A percentile compares a stretch with the other conserved stretches of the same genome.
These are phyloP conservation scores for Fusarium solani-melongenae DNA, from an alignment of 2,329 filamentous ascomycete species.

Conservation along the genomic window DNA sequence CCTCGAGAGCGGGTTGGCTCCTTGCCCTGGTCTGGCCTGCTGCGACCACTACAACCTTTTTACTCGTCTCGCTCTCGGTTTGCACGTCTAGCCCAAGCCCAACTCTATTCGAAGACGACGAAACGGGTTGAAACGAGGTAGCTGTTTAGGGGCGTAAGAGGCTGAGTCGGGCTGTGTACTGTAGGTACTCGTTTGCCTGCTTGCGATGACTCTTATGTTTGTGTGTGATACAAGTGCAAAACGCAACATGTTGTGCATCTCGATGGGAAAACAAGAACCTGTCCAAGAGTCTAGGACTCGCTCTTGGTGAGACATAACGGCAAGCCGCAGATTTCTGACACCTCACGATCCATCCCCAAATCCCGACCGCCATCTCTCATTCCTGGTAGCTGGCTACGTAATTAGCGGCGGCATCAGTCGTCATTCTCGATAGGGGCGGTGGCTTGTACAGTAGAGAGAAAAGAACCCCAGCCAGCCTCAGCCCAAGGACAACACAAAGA, in stretches of 20 bases:
- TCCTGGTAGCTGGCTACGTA: slow-evolving; percentile 29
- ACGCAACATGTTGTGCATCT: neutral
- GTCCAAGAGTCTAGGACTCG: slow-evolving; percentile 17
- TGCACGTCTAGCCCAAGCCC: slow-evolving; percentile 20
- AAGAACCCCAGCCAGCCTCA: neutral
- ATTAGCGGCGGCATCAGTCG: slow-evolving; percentile 28
- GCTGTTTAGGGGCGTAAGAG: neutral
- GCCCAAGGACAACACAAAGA: slow-evolving; percentile 11
- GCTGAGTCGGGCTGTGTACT: slow-evolving; percentile 28
- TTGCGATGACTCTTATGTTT: neutral
- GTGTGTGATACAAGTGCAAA: slow-evolving; percentile 2
- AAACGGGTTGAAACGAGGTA: slow-evolving; percentile 33
- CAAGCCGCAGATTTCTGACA: slow-evolving; percentile 28
- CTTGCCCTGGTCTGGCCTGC: slow-evolving; percentile 20
- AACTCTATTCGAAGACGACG: slow-evolving; percentile 18
- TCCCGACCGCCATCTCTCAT: slow-evolving; percentile 11
- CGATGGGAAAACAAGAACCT: neutral
- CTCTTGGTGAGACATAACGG: slow-evolving; percentile 15
- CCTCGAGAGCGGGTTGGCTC: slow-evolving; percentile 7
- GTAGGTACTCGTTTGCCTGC: slow-evolving; percentile 3
- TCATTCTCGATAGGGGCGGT: slow-evolving; percentile 10
- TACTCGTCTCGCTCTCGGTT: slow-evolving; percentile 3
- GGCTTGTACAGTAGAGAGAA: slow-evolving; percentile 3
- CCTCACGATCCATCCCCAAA: slow-evolving; percentile 12
- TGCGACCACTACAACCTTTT: slow-evolving; percentile 33